Percentiles rank a stretch among this genome's conserved stretches.
Evolutionary conservation across 768 basidiomycete genomes (phyloP).

Genomic region (Ephemerocybe angulata): DNA sequence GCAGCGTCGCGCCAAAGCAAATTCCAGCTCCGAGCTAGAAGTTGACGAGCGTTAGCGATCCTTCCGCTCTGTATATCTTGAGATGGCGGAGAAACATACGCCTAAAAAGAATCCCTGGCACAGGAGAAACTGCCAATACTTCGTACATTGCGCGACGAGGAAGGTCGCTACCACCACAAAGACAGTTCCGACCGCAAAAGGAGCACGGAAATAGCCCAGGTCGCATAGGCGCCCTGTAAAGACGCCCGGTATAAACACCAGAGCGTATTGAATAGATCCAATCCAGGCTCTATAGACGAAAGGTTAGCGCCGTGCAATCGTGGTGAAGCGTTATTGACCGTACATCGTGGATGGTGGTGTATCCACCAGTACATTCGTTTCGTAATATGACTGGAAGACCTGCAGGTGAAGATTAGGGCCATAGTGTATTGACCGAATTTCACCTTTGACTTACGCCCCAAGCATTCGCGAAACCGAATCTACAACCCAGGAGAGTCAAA

Average conservation of each 20-base stretch:
- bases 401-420: conserved; percentile 28
- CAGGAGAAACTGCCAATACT: conserved; percentile 66
- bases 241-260: conserved; percentile 48
- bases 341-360: conserved; percentile 65
- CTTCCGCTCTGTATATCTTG: too few relatives aligned
- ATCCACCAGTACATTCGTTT: conserved; percentile 44
- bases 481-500: conserved; percentile 14
- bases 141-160: conserved; percentile 53
- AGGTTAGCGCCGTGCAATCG: not conserved
- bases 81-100: conserved; percentile 37
- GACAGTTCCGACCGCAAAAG: conserved; percentile 37
- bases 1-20: conserved; percentile 47
- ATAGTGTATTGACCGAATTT: too few relatives aligned
- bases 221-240: conserved; percentile 58
- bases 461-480: conserved; percentile 68
- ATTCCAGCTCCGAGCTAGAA: conserved; percentile 20
- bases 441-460: conserved; percentile 56
- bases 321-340: conserved; percentile 14
- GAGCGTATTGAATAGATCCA: conserved; percentile 59
- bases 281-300: conserved; percentile 69
- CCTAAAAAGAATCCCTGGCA: conserved; percentile 61
- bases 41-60: too few relatives aligned
- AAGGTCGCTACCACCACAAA: conserved; percentile 48
- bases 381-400: conserved; percentile 75
- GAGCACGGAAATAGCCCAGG: conserved; percentile 51